A percentile compares a stretch with the other conserved stretches of the same genome.
phyloP scores from a whole-genome alignment of 257 asterid species.

The Salvia rosmarinus region DNA sequence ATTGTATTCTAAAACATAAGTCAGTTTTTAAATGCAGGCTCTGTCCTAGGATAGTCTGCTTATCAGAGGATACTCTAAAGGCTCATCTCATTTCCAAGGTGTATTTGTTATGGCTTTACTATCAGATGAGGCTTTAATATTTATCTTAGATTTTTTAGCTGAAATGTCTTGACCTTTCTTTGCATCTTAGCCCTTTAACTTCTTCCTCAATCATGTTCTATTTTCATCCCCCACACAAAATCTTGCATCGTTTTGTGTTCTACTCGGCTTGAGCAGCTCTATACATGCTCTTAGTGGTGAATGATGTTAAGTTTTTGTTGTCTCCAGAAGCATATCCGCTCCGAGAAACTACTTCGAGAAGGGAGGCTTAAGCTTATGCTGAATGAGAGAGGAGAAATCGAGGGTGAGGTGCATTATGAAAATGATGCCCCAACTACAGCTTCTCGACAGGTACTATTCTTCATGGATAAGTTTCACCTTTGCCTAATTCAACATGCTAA shows the following conservation, averaged over 20 bases:
- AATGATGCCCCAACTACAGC: slow-evolving; percentile 27
- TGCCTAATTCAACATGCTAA: slow-evolving; percentile 7
- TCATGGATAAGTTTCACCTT: slow-evolving; percentile 16
- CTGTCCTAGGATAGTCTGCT: slow-evolving; percentile 90
- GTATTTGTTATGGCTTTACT: not conserved
- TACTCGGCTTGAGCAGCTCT: not conserved
- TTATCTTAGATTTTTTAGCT: not conserved
- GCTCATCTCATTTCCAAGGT: slow-evolving; percentile 91
- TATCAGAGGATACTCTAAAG: slow-evolving; percentile 71
- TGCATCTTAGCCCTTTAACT: not conserved
- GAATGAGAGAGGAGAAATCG: slow-evolving; percentile 54
- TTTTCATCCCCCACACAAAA: not conserved
- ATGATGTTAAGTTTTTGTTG: slow-evolving; percentile 13
- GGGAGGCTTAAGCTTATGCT: slow-evolving; percentile 92
- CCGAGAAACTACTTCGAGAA: slow-evolving; percentile 72
- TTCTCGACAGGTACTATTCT: slow-evolving; percentile 51
- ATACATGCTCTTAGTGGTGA: slow-evolving; percentile 1
- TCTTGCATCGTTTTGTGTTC: not conserved
- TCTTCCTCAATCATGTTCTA: slow-evolving; percentile 8
- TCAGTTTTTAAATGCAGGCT: slow-evolving; percentile 91
- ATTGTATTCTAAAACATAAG: slow-evolving; percentile 65
- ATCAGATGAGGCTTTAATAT: not conserved
- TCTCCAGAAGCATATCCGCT: slow-evolving; percentile 87
- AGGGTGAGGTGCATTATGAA: slow-evolving; percentile 53
- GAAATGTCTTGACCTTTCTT: not conserved